phyloP scores from a whole-genome alignment of 2,329 filamentous ascomycete species.

The Lecanicillium sp. region DNA sequence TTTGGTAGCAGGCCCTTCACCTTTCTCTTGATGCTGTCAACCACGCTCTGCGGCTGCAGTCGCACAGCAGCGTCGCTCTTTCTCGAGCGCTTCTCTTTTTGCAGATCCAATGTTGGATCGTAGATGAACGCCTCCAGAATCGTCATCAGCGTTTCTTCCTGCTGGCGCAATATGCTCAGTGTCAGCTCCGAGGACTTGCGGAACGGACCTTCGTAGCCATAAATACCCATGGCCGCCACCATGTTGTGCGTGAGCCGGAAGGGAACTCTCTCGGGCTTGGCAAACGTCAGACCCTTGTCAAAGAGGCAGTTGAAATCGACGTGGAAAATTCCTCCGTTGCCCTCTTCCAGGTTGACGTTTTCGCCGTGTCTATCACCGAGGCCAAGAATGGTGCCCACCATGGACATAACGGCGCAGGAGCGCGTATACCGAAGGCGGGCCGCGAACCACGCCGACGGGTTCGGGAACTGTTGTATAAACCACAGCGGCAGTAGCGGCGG shows the following conservation, averaged over 20 bases:
- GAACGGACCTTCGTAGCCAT: constrained; percentile 91
- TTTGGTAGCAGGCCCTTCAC: constrained; percentile 76
- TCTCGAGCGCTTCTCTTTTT: constrained; percentile 54
- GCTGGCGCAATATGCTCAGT: constrained; percentile 73
- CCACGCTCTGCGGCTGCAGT: constrained; percentile 63
- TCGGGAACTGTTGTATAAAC: constrained; percentile 94
- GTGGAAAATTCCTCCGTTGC: constrained; percentile 89
- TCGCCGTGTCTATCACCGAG: constrained; percentile 94
- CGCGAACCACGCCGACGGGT: constrained; percentile 86
- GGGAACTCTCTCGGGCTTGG: constrained; percentile 88
- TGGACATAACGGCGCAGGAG: constrained; percentile 98
- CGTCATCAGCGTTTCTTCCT: constrained; percentile 95
- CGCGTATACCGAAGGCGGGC: constrained; percentile 85
- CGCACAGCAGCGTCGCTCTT: constrained; percentile 37
- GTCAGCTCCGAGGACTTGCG: constrained; percentile 86
- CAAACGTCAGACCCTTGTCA: constrained; percentile 93
- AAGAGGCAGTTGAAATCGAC: constrained; percentile 99
- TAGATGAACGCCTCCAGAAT: constrained; percentile 96
- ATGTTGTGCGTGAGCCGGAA: constrained; percentile 98
- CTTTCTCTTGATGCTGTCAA: constrained; percentile 84
- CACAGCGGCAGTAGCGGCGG: constrained; percentile 83
- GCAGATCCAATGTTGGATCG: constrained; percentile 89
- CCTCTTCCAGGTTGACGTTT: constrained; percentile 92
- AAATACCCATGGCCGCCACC: constrained; percentile 93
- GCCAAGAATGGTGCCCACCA: constrained; percentile 91